Conservation (phyloP, 78 protist species). For the Monocercomonoides exilis region DNA sequence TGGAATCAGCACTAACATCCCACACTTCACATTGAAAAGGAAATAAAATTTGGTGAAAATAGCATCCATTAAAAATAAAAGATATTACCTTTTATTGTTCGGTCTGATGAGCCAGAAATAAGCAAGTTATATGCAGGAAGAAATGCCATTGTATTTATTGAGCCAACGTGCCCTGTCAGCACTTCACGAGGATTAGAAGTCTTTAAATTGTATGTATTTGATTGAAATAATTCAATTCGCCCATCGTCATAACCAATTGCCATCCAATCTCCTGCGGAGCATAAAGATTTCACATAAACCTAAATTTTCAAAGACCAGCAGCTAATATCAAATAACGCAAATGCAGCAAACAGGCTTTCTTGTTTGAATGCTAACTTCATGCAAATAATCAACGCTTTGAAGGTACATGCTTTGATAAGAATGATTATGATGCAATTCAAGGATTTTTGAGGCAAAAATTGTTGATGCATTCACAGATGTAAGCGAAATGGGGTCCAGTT, state of each 20-base stretch:
- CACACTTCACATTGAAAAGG: not conserved
- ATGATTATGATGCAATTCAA: too few species aligned
- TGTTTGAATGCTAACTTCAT: not conserved
- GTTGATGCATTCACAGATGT: too few species aligned
- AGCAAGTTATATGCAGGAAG: not conserved
- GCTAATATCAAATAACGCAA: not conserved
- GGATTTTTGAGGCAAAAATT: too few species aligned
- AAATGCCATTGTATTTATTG: not conserved
- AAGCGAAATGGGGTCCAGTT: too few species aligned
- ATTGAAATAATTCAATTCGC: not conserved
- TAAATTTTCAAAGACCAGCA: not conserved
- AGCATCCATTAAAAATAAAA: not conserved
- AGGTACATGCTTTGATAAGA: not conserved
- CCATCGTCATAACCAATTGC: not conserved
- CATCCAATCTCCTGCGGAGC: not conserved
- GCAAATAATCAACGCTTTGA: not conserved
- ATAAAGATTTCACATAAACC: not conserved
- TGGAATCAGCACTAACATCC: not conserved
- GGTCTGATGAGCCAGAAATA: not conserved
- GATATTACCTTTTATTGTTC: not conserved
- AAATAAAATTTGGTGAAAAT: too few species aligned
- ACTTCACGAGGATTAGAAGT: not conserved
- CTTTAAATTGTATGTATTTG: too few species aligned
- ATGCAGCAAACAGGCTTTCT: not conserved
- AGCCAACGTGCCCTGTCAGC: not conserved